Evolutionary conservation across 1,139 yeast species (phyloP), one percentile per base, ranked within the genome.

Genomic region (Blastobotrys ciferrii): DNA sequence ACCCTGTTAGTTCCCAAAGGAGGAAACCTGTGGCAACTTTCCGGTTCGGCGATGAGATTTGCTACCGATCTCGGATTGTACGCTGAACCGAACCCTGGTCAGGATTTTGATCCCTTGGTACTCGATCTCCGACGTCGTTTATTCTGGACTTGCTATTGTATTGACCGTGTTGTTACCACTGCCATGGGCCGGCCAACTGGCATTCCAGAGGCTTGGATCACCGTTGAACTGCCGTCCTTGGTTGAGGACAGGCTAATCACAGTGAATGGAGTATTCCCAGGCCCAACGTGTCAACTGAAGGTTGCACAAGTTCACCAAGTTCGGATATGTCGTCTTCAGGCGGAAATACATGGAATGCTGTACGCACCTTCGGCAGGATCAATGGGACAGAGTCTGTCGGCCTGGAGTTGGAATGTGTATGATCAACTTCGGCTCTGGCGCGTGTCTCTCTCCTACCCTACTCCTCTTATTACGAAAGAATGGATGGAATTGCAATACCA

Each of bases 131-230:
- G 45, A 3, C 45, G 48, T 3, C 23, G 45, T 4, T 31, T 41
- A 11, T 40, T 45, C 42, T 45, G 48, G 48, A 41, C 48, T 3
- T 41, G 48, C 37, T 45, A 45, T 19, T 45, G 48, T 37, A 45
- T 45, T 33, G 48, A 45, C 35, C 48, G 48, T n/a, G 32, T 45
- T 2, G 37, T 45, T 4, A 23, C 48, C 15, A 32, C 45, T 4
- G 45, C 33, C n/a, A 20, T 45, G 36, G 48, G 48, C n/a, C 45
- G 45, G 4, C 48, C 48, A 12, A 28, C 48, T 15, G 25, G 42
- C n/a, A 32, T 45, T 3, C 42, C 48, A 6, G 48, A 45, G 28
- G 13, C 12, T 2, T 45, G 48, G 48, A 37, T 41, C 36, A 6
- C 17, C 17, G n/a, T n/a, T n/a, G n/a, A 45, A 15, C 32, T 41